These are phyloP conservation scores for Diaporthe aspalathi DNA, from an alignment of 2,329 filamentous ascomycete genomes.

Conservation along the genomic window DNA sequence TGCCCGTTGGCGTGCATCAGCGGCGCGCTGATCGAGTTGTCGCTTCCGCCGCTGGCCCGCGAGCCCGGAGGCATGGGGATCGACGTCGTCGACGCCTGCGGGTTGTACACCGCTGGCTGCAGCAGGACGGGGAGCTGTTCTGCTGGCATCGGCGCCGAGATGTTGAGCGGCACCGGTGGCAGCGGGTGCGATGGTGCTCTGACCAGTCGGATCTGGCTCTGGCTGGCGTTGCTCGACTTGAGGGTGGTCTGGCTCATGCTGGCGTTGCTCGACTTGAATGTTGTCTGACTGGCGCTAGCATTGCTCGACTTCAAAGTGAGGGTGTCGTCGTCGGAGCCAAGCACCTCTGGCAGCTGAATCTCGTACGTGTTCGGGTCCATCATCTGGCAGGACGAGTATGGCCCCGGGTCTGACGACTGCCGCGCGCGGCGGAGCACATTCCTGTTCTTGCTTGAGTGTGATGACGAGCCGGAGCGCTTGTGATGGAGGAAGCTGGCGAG, in stretches of 20 bases:
- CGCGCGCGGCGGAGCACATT: conserved; percentile 34
- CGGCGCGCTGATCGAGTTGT: conserved; percentile 14
- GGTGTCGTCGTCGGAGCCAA: conserved; percentile 45
- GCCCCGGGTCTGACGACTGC: conserved; percentile 37
- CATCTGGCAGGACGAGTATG: conserved; percentile 31
- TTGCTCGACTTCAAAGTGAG: conserved; percentile 28
- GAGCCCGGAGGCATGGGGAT: conserved; percentile 37
- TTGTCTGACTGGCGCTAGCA: conserved; percentile 41
- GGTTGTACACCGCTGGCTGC: conserved; percentile 68
- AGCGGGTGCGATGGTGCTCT: conserved; percentile 32
- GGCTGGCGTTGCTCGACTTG: conserved; percentile 13
- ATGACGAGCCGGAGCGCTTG: conserved; percentile 35
- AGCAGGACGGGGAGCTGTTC: conserved; percentile 63
- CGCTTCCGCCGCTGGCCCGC: conserved; percentile 29
- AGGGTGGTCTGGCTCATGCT: conserved; percentile 39
- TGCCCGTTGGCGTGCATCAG: conserved; percentile 29
- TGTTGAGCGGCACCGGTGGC: conserved; percentile 47
- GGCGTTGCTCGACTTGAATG: conserved; percentile 35
- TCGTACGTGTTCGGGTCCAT: conserved; percentile 37
- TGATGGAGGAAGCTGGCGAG: conserved; percentile 37
- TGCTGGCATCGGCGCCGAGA: conserved; percentile 62
- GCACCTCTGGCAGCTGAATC: conserved; percentile 44
- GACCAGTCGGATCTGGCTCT: conserved; percentile 34
- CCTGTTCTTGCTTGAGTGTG: conserved; percentile 31
- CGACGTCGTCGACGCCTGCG: conserved; percentile 44